A percentile compares a stretch with the other conserved stretches of the same genome.
phyloP scores from a whole-genome alignment of 352 stramenopile species.

The Elongisporangium prolatum region DNA sequence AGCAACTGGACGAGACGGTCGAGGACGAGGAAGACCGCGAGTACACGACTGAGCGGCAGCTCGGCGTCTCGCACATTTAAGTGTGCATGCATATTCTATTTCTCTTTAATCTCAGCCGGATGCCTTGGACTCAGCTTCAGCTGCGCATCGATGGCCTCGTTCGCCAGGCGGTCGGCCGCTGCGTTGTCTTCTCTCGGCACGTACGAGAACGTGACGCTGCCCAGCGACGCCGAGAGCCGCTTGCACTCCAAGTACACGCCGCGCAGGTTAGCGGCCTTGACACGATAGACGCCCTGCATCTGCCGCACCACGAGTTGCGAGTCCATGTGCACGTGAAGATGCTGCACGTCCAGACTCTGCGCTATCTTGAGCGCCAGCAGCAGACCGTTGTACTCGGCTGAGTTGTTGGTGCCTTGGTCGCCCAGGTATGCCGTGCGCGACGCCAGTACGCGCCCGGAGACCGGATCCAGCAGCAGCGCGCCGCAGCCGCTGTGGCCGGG shows the following conservation, averaged over 20 bases:
- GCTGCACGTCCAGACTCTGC: slow-evolving; percentile 20
- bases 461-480: slow-evolving; percentile 43
- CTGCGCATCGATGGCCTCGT: slow-evolving; percentile 54
- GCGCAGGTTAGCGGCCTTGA: slow-evolving; percentile 56
- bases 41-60: slow-evolving; percentile 26
- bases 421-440: slow-evolving; percentile 41
- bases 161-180: slow-evolving; percentile 55
- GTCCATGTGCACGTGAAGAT: slow-evolving; percentile 67
- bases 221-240: slow-evolving; percentile 20
- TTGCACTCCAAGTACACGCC: slow-evolving; percentile 38
- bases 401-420: slow-evolving; percentile 68
- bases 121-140: slow-evolving; percentile 5
- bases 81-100: not conserved
- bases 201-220: slow-evolving; percentile 43
- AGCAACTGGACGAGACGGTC: slow-evolving; percentile 65
- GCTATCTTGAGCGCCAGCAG: slow-evolving; percentile 57
- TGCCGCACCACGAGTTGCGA: slow-evolving; percentile 77
- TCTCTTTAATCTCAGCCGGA: not conserved
- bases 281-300: slow-evolving; percentile 67
- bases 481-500: slow-evolving; percentile 56
- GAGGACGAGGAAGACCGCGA: slow-evolving; percentile 64
- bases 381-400: slow-evolving; percentile 62
- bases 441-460: slow-evolving; percentile 34
- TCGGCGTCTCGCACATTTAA: slow-evolving; percentile 22
- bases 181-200: slow-evolving; percentile 47